Base-by-base conservation (phyloP, 2,329 filamentous ascomycete species). In the Zymoseptoria pseudotritici region DNA sequence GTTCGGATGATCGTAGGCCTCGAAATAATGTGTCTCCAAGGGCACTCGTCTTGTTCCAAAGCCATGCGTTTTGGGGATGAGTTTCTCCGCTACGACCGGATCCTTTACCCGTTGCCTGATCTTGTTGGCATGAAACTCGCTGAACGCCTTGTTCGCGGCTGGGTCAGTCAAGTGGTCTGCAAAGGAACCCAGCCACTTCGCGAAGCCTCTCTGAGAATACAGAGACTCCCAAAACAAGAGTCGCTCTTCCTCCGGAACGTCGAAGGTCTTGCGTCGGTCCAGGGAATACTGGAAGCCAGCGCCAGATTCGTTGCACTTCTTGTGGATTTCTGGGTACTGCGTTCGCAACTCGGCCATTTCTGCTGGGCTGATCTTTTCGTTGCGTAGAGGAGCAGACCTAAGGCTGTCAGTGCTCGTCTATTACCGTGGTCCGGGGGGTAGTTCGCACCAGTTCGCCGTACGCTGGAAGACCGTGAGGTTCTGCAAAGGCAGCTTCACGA, bases 381-480 rank as follows among this genome's bases (percentile, higher is more conserved):
- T 66, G 63, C 55, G 61, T 57, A 62, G 60, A 59, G 68, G 68
- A 8, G 69, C 67, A 21, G 73, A 67, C 50, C 50, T 52, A 22
- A 2, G 11, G 3, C 5, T 11, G 9, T 24, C 20, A 24, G 20
- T 52, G 9, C 20, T 2, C 5, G 13, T 11, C 22, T 52, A 21
- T 4, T 22, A 17, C 13, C 6, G 4, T 52, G 19, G 4, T 1
- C 10, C 4, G 7, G 22, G 20, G 5, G 19, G 11, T 13, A 20
- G 7, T 52, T 11, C 50, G 22, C 22, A 52, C 70, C 69, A 74
- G 19, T 88, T 88, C 0, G 86, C 86, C 0, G 85, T 88, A 11
- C 86, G 79, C 66, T 88, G 84, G 70, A 88, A 87, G 21, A 88
- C 82, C 0, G 75, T 79, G 1, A 88, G 69, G 3, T 70, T 74